Evolutionary conservation across 2,329 filamentous ascomycete species (phyloP).

Genomic region (Neocucurbitaria cava): DNA sequence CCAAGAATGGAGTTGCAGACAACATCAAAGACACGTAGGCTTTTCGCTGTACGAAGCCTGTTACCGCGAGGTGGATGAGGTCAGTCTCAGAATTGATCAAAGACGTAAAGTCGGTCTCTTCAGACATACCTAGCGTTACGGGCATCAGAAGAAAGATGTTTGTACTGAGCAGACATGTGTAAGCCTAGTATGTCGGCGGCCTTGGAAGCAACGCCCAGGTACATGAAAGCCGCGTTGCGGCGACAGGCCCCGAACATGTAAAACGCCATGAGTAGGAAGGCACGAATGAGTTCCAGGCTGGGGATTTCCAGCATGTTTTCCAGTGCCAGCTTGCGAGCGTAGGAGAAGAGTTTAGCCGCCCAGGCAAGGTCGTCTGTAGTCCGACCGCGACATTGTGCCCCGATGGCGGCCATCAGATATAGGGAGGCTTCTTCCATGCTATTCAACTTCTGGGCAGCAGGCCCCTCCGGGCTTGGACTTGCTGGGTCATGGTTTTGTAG

Average conservation of each 20-base stretch:
- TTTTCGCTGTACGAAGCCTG: constrained; percentile 56
- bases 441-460: constrained; percentile 14
- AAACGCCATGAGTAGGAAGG: constrained; percentile 64
- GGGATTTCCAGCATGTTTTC: constrained; percentile 62
- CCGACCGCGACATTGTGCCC: constrained; percentile 55
- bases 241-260: constrained; percentile 67
- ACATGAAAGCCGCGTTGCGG: constrained; percentile 68
- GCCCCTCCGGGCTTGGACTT: neutral
- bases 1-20: constrained; percentile 59
- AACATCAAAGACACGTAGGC: constrained; percentile 57
- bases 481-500: neutral
- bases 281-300: constrained; percentile 59
- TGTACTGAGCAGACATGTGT: constrained; percentile 52
- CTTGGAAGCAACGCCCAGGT: constrained; percentile 65
- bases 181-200: constrained; percentile 65
- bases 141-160: constrained; percentile 8
- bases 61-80: neutral
- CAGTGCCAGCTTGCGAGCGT: constrained; percentile 58
- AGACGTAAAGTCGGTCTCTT: neutral
- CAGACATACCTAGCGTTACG: constrained; percentile 18
- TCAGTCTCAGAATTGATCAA: neutral
- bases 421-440: constrained; percentile 36
- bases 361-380: constrained; percentile 28
- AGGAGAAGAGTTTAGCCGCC: constrained; percentile 55
- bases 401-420: constrained; percentile 60